Base-by-base conservation (phyloP, 129 eudicot species). In the Flaveria bidentis region DNA sequence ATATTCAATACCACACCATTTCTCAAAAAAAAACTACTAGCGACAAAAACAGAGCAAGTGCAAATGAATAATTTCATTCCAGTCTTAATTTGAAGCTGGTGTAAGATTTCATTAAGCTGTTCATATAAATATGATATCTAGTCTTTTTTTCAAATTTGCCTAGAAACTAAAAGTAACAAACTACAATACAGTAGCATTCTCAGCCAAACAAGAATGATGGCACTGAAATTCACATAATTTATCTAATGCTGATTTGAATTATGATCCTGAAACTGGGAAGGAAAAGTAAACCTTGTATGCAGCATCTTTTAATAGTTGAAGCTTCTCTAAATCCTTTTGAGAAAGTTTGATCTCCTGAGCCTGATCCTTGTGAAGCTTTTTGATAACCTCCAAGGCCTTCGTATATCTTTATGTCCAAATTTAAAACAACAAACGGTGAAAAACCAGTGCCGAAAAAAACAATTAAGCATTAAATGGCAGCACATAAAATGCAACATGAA, bases 351-450 rank as follows among this genome's bases (percentile, higher is more conserved):
- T 91, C 80, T 94, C 98, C 75, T 85, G 96, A 28, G 90, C 91
- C 86, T 94, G 97, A 82, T 94, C 98, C 86, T 89, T 94, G 85
- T 94, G 97, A 79, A 94, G 98, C 86, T 94, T 94, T 78, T 94
- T 94, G 41, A 94, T 94, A 41, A 91, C 86, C 90, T 94, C 98
- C 79, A 94, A 88, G 16, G 98, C 98, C 83, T 91, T 94, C 16
- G 98, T 94, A 83, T 94, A 94, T 80, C 98, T 80, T 73, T 87
- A 68, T 26, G 45, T 23, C 56, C 7, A 20, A 39, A 36, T 49
- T 62, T 65, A 69, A 63, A 62, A 18, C 50, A 65, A 56, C 20
- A 72, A 67, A 10, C 33, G 17, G 18, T 57, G 41, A 69, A 58
- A 56, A 56, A 69, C 23, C 44, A 69, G 16, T 28, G 45, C 51